Conservation (phyloP, 23 red algal species). For the Gracilaria caudata region DNA sequence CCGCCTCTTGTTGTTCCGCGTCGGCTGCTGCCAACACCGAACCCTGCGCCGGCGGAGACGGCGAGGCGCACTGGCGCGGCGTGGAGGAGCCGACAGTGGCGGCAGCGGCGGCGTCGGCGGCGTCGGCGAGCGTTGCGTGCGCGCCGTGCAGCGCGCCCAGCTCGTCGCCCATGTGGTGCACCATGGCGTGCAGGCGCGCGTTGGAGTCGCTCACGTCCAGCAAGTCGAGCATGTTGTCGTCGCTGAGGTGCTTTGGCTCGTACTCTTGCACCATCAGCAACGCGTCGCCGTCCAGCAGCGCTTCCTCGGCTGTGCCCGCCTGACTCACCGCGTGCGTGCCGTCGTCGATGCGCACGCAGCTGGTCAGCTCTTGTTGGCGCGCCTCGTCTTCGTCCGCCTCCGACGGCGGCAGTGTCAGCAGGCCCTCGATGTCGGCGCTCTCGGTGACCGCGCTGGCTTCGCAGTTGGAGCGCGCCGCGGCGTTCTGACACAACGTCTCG, state of each 20-base stretch:
- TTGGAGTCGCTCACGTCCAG: neutral
- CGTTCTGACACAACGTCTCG: no score
- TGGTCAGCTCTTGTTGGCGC: neutral
- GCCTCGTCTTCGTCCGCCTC: neutral
- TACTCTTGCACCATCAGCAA: constrained; percentile 2
- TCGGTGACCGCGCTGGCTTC: no score
- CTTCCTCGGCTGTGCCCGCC: neutral
- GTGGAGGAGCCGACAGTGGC: no score
- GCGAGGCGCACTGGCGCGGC: no score
- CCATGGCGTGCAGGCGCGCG: constrained; percentile 13
- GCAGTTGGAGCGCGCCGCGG: no score
- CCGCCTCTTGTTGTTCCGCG: neutral
- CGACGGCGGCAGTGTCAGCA: no score
- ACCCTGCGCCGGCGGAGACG: neutral
- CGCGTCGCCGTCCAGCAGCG: neutral
- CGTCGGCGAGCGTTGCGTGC: neutral
- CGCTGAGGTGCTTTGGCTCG: neutral
- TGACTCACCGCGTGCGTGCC: neutral
- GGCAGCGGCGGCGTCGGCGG: neutral
- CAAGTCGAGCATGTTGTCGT: neutral
- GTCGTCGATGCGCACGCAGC: neutral
- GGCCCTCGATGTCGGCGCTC: no score
- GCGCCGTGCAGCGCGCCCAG: neutral
- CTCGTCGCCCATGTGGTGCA: neutral
- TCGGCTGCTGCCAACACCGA: neutral